phyloP scores from a whole-genome alignment of 371 early-diverging fungal genomes.

The Syncephalastrum monosporum region DNA sequence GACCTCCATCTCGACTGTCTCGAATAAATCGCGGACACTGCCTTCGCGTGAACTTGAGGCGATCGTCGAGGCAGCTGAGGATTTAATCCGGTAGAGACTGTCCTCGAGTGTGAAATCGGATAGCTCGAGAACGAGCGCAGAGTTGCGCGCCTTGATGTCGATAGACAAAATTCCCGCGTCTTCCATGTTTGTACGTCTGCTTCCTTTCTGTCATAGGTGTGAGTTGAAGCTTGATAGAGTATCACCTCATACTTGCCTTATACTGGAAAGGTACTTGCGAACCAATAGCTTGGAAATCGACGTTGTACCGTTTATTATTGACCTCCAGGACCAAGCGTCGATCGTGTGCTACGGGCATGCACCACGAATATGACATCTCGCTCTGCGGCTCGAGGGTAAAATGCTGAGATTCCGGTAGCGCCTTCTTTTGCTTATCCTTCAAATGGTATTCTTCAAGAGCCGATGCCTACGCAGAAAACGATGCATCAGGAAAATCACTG shows the following conservation, averaged over 20 bases:
- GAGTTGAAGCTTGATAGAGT: not conserved
- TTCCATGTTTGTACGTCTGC: not conserved
- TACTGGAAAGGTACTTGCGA: conserved; percentile 82
- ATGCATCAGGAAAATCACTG: not conserved
- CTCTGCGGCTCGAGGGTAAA: conserved; percentile 30
- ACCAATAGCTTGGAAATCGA: conserved; percentile 91
- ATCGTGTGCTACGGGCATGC: conserved; percentile 74
- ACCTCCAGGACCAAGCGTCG: conserved; percentile 72
- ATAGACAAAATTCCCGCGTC: conserved; percentile 64
- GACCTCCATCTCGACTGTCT: conserved; percentile 47
- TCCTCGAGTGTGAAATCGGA: conserved; percentile 67
- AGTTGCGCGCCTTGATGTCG: conserved; percentile 84
- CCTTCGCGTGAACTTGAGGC: conserved; percentile 35
- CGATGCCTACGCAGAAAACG: conserved; percentile 8
- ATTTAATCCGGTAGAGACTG: conserved; percentile 58
- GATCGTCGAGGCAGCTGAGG: conserved; percentile 30
- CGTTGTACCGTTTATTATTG: conserved; percentile 67
- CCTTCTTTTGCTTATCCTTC: conserved; percentile 28
- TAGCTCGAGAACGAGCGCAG: conserved; percentile 77
- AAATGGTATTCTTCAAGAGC: conserved; percentile 33
- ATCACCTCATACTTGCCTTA: conserved; percentile 33
- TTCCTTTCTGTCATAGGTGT: conserved; percentile 20
- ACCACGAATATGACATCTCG: conserved; percentile 87
- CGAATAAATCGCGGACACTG: conserved; percentile 52
- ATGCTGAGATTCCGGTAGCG: conserved; percentile 18